Base-by-base conservation (phyloP, 2,329 filamentous ascomycete genomes). In the Phyllosticta ampelicida region DNA sequence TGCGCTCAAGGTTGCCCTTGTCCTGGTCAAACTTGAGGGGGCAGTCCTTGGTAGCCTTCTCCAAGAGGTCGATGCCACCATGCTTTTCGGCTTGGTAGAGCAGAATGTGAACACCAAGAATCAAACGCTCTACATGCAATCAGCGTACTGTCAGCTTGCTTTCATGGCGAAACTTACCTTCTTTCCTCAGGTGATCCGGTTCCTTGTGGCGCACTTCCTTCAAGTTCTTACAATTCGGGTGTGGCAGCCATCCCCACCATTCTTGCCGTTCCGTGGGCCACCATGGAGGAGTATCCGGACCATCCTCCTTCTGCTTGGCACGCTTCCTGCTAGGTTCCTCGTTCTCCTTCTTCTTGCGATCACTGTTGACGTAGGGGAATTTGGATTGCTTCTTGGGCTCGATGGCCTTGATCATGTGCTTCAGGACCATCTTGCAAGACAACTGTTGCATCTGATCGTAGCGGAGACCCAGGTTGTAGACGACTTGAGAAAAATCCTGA, bases 341-440 rank as follows among this genome's bases (percentile, higher is more conserved):
- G 11, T 53, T 48, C 11, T 51, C 26, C 52, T 55, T 59, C 1
- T 80, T 80, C 63, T 81, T 83, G 29, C 79, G 78, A 51, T 85
- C 79, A 29, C 79, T 80, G n/a, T 78, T 77, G 1, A 84, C 86
- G 65, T 90, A 90, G 0, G 87, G 86, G 64, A 87, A 83, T 18
- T 81, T 85, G 0, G 85, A 85, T 69, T 89, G 86, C 70, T 90
- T 90, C 71, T 87, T 89, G 0, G 87, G 87, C 64, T 87, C 86
- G 1, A 90, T 82, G 1, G 82, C 78, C 66, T 89, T 89, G 60
- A 90, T 84, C 82, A 86, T 90, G 10, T 82, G 84, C 68, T 90
- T 90, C 30, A 83, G 83, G 55, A 90, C 84, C 23, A 84, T 74
- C 70, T 90, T 90, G 72, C 85, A 86, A 6, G 84, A 81, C 1